Evolutionary conservation across 164 flowering plant species (phyloP).

Genomic region (Magnolia officinalis): DNA sequence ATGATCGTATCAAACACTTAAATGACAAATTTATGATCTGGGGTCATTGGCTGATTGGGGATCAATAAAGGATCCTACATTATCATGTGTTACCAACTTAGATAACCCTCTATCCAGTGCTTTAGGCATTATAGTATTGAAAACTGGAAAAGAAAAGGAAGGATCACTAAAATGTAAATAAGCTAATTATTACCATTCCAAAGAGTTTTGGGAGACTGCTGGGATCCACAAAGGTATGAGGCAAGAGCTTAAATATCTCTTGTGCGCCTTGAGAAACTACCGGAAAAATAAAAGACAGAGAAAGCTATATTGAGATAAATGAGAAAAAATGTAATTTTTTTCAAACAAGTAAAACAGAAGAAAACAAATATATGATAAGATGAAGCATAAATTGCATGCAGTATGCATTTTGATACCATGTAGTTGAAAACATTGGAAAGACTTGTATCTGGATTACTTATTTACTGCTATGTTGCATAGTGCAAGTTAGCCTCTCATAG

Average conservation of each 20-base stretch:
- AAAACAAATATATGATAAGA: background rate
- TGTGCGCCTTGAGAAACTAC: constrained; percentile 91
- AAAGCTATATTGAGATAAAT: background rate
- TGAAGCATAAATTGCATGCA: too few relatives aligned
- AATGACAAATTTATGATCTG: too few relatives aligned
- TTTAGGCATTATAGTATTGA: too few relatives aligned
- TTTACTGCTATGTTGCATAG: background rate
- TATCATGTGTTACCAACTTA: too few relatives aligned
- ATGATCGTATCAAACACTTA: too few relatives aligned
- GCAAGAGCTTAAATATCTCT: constrained; percentile 96
- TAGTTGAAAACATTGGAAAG: background rate
- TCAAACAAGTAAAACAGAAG: background rate
- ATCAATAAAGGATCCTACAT: too few relatives aligned
- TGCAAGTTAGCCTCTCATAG: background rate
- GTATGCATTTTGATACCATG: background rate
- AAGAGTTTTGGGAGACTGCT: constrained; percentile 70
- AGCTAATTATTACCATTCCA: constrained; percentile 34
- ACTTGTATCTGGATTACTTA: background rate
- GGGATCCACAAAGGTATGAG: constrained; percentile 88
- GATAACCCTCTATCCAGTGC: too few relatives aligned
- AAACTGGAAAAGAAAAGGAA: too few relatives aligned
- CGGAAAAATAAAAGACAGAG: constrained; percentile 11
- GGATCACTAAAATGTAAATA: background rate
- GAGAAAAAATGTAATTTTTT: background rate
- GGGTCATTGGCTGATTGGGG: too few relatives aligned